phyloP scores from a whole-genome alignment of 2,329 filamentous ascomycete genomes.

The Microdochium bolleyi region DNA sequence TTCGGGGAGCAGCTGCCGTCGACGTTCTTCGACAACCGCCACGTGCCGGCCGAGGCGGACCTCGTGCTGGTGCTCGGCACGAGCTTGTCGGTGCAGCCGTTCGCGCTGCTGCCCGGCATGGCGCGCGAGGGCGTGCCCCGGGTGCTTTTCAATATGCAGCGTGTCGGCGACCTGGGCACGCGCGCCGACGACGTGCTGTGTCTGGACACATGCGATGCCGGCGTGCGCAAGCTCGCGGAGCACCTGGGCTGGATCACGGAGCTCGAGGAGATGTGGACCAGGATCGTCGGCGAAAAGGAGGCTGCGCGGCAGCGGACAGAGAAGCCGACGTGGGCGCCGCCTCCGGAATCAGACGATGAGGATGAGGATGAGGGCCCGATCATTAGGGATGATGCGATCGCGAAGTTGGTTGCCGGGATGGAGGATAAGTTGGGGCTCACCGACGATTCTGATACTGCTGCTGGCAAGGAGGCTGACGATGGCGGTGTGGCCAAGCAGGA shows the following conservation, averaged over 20 bases:
- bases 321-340: neutral
- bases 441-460: constrained; percentile 4
- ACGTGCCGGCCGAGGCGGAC: constrained; percentile 55
- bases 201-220: constrained; percentile 75
- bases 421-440: constrained; percentile 17
- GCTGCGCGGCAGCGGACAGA: constrained; percentile 35
- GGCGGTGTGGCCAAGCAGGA: neutral
- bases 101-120: constrained; percentile 68
- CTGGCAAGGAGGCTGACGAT: constrained; percentile 1
- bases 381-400: constrained; percentile 32
- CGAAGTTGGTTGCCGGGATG: constrained; percentile 20
- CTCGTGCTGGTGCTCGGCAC: constrained; percentile 83
- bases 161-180: constrained; percentile 70
- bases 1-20: constrained; percentile 63
- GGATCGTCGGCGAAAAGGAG: constrained; percentile 54
- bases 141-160: constrained; percentile 80
- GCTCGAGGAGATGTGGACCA: constrained; percentile 67
- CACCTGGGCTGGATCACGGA: constrained; percentile 81
- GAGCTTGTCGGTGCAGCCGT: constrained; percentile 80
- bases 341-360: constrained; percentile 12
- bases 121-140: constrained; percentile 58
- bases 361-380: constrained; percentile 14
- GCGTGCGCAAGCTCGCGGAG: constrained; percentile 70
- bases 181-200: constrained; percentile 77
- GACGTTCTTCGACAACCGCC: constrained; percentile 53